These are phyloP conservation scores for Tieghemiomyces parasiticus DNA, from an alignment of 192 early-diverging fungal species.

Conservation along the genomic window DNA sequence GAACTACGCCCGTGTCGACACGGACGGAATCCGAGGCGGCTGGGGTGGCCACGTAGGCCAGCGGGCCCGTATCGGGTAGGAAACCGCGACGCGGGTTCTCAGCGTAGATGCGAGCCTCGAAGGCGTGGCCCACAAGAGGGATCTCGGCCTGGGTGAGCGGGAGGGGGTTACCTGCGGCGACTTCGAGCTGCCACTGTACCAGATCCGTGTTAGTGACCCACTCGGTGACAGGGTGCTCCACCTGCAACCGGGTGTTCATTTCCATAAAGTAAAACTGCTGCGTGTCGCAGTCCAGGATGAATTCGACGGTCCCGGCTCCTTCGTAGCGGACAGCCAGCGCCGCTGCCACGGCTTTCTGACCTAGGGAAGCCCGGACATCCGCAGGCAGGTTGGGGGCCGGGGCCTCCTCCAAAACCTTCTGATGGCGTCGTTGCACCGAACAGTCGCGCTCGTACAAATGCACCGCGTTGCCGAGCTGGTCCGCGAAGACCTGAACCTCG, in stretches of 20 bases:
- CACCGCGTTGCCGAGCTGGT: slow-evolving; percentile 71
- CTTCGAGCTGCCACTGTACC: slow-evolving; percentile 89
- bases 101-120: slow-evolving; percentile 95
- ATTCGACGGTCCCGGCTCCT: slow-evolving; percentile 94
- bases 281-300: slow-evolving; percentile 80
- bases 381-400: slow-evolving; percentile 70
- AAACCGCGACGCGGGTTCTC: slow-evolving; percentile 86
- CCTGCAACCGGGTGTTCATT: slow-evolving; percentile 89
- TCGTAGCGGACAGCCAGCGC: slow-evolving; percentile 89
- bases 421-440: slow-evolving; percentile 85
- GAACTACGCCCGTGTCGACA: slow-evolving; percentile 82
- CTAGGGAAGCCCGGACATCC: slow-evolving; percentile 55
- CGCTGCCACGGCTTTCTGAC: slow-evolving; percentile 80
- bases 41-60: slow-evolving; percentile 64
- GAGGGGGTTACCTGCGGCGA: slow-evolving; percentile 79
- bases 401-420: slow-evolving; percentile 94
- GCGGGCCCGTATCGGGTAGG: slow-evolving; percentile 83
- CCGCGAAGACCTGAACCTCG: slow-evolving; percentile 94
- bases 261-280: slow-evolving; percentile 95
- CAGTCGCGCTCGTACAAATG: slow-evolving; percentile 95
- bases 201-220: slow-evolving; percentile 89
- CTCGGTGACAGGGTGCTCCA: slow-evolving; percentile 96
- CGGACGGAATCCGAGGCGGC: slow-evolving; percentile 44
- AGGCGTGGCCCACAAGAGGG: slow-evolving; percentile 68
- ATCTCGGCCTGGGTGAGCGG: slow-evolving; percentile 60